These are phyloP conservation scores for Irpex sp. DNA, from an alignment of 1,284 basidiomycete species.

Conservation along the genomic window DNA sequence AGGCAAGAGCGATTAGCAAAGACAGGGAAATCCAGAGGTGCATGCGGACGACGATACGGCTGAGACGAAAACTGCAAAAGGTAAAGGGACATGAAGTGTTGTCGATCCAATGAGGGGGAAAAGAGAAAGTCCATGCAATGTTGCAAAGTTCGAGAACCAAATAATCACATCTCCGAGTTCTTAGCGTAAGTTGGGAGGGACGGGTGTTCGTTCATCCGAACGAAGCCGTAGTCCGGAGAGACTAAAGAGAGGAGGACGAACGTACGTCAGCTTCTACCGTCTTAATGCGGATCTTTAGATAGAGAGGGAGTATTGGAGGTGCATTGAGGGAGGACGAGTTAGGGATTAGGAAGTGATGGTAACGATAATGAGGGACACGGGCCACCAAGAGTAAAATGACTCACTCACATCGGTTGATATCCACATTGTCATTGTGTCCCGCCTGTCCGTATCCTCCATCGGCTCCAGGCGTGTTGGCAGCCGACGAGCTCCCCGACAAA, in stretches of 20 bases:
- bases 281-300: conserved; percentile 9
- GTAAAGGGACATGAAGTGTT: too few relatives aligned
- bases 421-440: conserved; percentile 28
- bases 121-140: neutral
- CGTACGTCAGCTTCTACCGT: conserved; percentile 3
- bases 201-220: conserved; percentile 63
- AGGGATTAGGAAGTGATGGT: neutral
- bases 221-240: conserved; percentile 79
- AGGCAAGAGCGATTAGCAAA: neutral
- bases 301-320: conserved; percentile 11
- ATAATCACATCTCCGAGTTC: conserved; percentile 39
- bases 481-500: conserved; percentile 76
- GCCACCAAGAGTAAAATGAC: conserved; percentile 10
- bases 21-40: neutral
- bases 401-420: conserved; percentile 76
- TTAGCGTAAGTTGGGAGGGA: conserved; percentile 60
- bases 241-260: conserved; percentile 35
- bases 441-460: conserved; percentile 50
- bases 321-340: conserved; percentile 1
- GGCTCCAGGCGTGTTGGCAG: conserved; percentile 48
- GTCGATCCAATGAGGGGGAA: neutral
- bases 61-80: neutral
- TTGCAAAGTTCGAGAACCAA: neutral
- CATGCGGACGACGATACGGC: neutral
- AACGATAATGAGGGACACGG: conserved; percentile 4